Evolutionary conservation across 805 yeast species (phyloP).

Genomic region (Lipomyces starkeyi): DNA sequence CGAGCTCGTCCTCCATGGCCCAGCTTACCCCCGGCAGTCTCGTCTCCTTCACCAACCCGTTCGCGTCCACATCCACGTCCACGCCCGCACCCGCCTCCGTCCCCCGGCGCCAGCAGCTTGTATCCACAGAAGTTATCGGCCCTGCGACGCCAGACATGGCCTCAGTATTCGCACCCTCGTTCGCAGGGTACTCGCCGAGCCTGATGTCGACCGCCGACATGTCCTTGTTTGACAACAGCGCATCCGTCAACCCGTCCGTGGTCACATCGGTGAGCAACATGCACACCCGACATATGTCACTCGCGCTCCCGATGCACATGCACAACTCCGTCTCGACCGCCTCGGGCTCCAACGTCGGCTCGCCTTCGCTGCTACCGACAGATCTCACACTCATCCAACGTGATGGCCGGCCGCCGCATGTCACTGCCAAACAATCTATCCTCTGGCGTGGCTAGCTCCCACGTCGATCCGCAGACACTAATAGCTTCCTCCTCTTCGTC

Average conservation of each 20-base stretch:
- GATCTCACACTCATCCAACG: conserved; percentile 22
- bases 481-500: neutral
- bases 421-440: conserved; percentile 10
- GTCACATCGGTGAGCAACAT: neutral
- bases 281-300: neutral
- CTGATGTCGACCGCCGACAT: neutral
- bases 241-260: neutral
- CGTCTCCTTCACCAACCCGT: conserved; percentile 2
- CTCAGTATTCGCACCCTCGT: neutral
- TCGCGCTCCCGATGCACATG: neutral
- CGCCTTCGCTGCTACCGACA: conserved; percentile 11
- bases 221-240: conserved; percentile 2
- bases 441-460: conserved; percentile 1
- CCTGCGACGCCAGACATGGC: neutral
- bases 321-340: neutral
- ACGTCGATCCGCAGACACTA: conserved; percentile 10
- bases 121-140: neutral
- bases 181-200: neutral
- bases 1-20: neutral
- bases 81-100: neutral
- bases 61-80: conserved; percentile 7
- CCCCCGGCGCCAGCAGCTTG: neutral
- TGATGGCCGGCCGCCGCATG: conserved; percentile 23
- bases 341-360: neutral
- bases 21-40: conserved; percentile 6